A percentile compares a stretch with the other conserved stretches of the same genome.
These are phyloP conservation scores for Boletus pseudopeckii DNA, from an alignment of 768 basidiomycete genomes.

Conservation along the genomic window DNA sequence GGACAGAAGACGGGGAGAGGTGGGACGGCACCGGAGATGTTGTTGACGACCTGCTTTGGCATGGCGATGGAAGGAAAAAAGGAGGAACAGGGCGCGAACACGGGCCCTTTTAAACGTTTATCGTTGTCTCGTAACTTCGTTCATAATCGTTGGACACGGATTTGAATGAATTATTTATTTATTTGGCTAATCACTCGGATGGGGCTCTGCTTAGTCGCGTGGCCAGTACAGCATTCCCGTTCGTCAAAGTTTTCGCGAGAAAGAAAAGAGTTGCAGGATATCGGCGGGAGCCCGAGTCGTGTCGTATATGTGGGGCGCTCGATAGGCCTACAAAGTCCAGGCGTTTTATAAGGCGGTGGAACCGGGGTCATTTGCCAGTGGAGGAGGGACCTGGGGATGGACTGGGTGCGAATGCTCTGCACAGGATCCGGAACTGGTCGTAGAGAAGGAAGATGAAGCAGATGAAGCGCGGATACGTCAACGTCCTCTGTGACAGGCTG, in stretches of 20 bases:
- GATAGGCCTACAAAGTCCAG: constrained; percentile 43
- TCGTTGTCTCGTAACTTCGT: neutral
- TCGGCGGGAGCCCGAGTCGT: constrained; percentile 22
- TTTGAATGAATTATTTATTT: too few relatives aligned
- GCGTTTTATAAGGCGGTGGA: too few relatives aligned
- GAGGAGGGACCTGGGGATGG: too few relatives aligned
- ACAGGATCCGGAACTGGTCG: too few relatives aligned
- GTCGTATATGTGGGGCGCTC: constrained; percentile 25
- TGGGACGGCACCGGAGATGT: constrained; percentile 29
- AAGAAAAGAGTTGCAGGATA: constrained; percentile 33
- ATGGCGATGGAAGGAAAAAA: constrained; percentile 7
- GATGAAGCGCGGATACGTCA: too few relatives aligned
- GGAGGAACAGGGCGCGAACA: neutral
- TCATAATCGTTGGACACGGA: neutral
- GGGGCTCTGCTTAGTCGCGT: too few relatives aligned
- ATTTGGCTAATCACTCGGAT: too few relatives aligned
- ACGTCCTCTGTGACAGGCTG: too few relatives aligned
- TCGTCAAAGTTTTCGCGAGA: constrained; percentile 30
- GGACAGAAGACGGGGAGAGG: constrained; percentile 35
- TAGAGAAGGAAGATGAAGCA: too few relatives aligned
- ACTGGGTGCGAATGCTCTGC: too few relatives aligned
- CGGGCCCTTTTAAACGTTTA: neutral
- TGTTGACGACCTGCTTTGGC: constrained; percentile 30
- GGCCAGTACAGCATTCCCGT: too few relatives aligned
- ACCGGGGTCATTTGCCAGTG: too few relatives aligned